A percentile compares a stretch with the other conserved stretches of the same genome.
phyloP scores from a whole-genome alignment of 345 rosid genomes.

The Ceriops zippeliana region DNA sequence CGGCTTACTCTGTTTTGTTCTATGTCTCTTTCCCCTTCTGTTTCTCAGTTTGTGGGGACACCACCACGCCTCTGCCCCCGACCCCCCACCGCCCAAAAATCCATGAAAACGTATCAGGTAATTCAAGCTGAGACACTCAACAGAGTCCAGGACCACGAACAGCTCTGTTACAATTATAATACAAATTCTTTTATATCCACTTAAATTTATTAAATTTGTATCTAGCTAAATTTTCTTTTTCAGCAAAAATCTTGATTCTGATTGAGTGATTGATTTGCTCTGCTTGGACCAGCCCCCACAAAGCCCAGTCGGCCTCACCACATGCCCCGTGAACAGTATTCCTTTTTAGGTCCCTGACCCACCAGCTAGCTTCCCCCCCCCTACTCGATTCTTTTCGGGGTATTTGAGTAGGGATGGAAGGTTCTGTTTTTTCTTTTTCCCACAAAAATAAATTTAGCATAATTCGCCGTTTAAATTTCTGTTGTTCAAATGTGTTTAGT shows the following conservation, averaged over 20 bases:
- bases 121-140: slow-evolving; percentile 15
- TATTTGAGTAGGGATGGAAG: too few species aligned
- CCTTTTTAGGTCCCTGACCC: background rate
- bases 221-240: too few species aligned
- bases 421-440: too few species aligned
- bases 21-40: background rate
- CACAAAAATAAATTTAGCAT: too few species aligned
- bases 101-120: background rate
- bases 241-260: background rate
- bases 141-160: slow-evolving; percentile 29
- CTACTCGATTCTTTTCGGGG: too few species aligned
- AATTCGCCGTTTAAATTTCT: too few species aligned
- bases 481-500: too few species aligned
- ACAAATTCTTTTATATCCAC: too few species aligned
- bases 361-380: background rate
- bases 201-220: too few species aligned
- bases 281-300: slow-evolving; percentile 7
- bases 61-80: slow-evolving; percentile 8
- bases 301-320: slow-evolving; percentile 13
- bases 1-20: too few species aligned
- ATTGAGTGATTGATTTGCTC: slow-evolving; percentile 21
- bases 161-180: background rate
- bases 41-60: slow-evolving; percentile 12
- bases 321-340: slow-evolving; percentile 6
- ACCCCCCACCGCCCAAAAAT: slow-evolving; percentile 34